A percentile compares a stretch with the other conserved stretches of the same genome.
phyloP scores from a whole-genome alignment of 495 filamentous ascomycete genomes.

The Margaritispora aquatica region DNA sequence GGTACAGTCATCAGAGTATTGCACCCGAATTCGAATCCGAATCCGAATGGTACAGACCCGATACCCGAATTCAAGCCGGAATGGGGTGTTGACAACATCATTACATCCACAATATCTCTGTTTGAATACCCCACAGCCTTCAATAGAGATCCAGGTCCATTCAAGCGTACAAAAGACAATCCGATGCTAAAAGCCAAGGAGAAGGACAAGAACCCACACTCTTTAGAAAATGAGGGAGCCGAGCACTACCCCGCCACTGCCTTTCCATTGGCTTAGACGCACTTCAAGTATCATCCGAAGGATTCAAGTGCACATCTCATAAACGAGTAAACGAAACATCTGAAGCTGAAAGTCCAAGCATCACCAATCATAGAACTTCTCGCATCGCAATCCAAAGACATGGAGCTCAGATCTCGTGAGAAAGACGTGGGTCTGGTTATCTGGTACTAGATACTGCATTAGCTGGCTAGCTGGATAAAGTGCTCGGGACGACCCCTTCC shows the following conservation, averaged over 20 bases:
- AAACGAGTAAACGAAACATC: neutral
- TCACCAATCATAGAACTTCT: neutral
- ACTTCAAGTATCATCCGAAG: neutral
- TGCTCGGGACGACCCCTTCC: neutral
- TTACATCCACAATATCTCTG: no score
- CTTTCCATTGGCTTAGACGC: neutral
- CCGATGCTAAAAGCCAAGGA: neutral
- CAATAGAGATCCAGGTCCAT: neutral
- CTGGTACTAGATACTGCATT: neutral
- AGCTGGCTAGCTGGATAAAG: neutral
- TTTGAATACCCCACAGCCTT: no score
- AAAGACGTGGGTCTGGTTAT: neutral
- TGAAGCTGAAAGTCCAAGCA: neutral
- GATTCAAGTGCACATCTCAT: neutral
- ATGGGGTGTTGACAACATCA: no score
- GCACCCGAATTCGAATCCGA: no score
- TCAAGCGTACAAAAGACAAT: no score
- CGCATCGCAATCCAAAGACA: neutral
- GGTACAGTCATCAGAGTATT: no score
- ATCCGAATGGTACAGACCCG: no score
- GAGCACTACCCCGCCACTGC: neutral
- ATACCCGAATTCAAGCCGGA: no score
- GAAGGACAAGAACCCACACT: neutral
- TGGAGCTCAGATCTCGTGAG: neutral
- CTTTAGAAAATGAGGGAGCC: neutral